These are phyloP conservation scores for Aquilaria agallochum DNA, from an alignment of 441 rosid genomes.

Conservation along the genomic window DNA sequence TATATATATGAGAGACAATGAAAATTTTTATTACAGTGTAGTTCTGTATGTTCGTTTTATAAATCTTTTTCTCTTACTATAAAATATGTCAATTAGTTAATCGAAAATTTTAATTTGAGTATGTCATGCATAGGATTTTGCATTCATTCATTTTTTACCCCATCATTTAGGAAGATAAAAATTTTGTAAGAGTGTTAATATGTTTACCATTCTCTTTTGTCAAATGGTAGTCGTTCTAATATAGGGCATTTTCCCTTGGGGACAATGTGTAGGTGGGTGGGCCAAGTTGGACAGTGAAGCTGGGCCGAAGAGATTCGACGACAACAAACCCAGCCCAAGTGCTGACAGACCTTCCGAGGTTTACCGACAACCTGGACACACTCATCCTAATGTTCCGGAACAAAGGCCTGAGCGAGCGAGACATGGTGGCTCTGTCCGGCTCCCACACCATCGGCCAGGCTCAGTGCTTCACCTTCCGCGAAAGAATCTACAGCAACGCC, in stretches of 20 bases:
- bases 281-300: conserved; percentile 44
- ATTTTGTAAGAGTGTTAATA: no score
- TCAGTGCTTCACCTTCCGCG: conserved; percentile 39
- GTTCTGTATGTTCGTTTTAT: no score
- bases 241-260: background rate
- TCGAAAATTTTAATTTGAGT: no score
- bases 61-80: no score
- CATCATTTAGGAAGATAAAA: no score
- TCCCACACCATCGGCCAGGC: conserved; percentile 60
- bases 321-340: conserved; percentile 30
- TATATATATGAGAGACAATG: background rate
- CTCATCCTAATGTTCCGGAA: conserved; percentile 29
- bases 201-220: no score
- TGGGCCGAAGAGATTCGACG: conserved; percentile 60
- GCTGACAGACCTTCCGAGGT: conserved; percentile 34
- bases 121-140: no score
- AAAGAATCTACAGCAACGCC: conserved; percentile 38
- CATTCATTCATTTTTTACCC: no score
- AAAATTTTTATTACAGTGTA: no score
- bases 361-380: conserved; percentile 20
- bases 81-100: no score
- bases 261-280: conserved; percentile 36
- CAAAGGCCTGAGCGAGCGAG: conserved; percentile 46
- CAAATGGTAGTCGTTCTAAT: background rate
- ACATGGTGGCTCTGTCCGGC: conserved; percentile 54